phyloP scores from a whole-genome alignment of 164 flowering plant genomes.

The Brasenia schreberi region DNA sequence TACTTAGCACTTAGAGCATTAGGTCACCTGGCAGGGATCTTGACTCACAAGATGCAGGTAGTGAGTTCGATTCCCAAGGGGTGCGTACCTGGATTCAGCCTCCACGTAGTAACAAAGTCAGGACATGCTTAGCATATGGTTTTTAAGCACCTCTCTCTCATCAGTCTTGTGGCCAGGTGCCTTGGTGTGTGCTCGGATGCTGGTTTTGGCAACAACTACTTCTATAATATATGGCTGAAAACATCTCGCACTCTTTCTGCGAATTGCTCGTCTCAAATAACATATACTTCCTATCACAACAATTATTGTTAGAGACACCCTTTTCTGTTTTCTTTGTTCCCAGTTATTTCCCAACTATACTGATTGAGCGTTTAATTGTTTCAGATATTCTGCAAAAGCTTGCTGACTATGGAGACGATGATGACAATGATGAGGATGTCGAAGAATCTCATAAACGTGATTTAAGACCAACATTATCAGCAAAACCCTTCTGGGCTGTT shows the following conservation, averaged over 20 bases:
- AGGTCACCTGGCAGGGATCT: no score
- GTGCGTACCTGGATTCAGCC: not conserved
- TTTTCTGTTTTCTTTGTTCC: not conserved
- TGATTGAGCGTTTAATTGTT: not conserved
- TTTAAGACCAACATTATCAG: slow-evolving; percentile 7
- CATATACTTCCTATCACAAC: no score
- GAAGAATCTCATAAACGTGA: slow-evolving; percentile 15
- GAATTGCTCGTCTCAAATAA: not conserved
- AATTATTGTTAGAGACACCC: not conserved
- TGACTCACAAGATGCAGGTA: no score
- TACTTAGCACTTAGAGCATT: not conserved
- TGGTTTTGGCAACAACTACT: no score
- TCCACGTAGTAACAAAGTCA: not conserved
- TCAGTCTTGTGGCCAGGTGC: no score
- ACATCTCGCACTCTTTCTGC: not conserved
- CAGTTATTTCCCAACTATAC: not conserved
- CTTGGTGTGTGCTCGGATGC: no score
- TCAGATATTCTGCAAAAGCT: slow-evolving; percentile 69
- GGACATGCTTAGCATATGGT: not conserved
- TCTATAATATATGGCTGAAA: not conserved
- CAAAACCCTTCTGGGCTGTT: slow-evolving; percentile 83
- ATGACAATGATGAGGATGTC: slow-evolving; percentile 45
- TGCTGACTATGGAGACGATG: slow-evolving; percentile 91
- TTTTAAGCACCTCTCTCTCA: no score
- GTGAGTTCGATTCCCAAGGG: no score